Base-by-base conservation (phyloP, 768 basidiomycete genomes). In the Pisolithus microcarpus region DNA sequence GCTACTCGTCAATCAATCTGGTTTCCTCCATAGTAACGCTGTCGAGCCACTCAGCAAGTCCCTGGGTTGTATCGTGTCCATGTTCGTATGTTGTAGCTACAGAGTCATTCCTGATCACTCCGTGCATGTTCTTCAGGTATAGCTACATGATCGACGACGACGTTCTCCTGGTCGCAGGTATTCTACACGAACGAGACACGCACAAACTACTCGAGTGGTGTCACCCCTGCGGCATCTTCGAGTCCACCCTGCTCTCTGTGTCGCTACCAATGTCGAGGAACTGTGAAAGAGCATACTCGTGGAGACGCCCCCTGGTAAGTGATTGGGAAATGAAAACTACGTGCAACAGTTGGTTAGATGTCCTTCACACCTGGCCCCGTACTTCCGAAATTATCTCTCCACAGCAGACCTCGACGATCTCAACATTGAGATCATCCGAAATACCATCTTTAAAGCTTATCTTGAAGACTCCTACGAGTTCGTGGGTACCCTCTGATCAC, bases 91-190 rank as follows among this genome's bases (percentile, higher is more conserved):
- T 45, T 36, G 36, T 52, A 50, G 23, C 45, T 47, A 11, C 31
- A 42, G 7, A 30, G 26, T 46, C 30, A 6, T 28, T 42, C 36
- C 46, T 57, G 47, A 56, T 52, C 38, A 43, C 30, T 18, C 40
- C 36, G 38, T 23, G 26, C 48, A 43, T 51, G 30, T 30, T 38
- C 49, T 46, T 53, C 68, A 96, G 93, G 42, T 96, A 96, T 66
- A 91, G 83, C 26, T 99, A 98, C 72, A 98, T 99, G 96, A 98
- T 99, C 64, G 96, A 99, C 80, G 98, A 99, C 67, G 88, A 98
- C 61, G 85, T 99, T 52, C 78, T 99, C 49, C 78, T 99, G 62
- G 98, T 98, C 55, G 94, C 95, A 15, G 96, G 96, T 21, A 98
- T 95, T 0, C 72, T 99, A 31, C 94, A 98, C 62, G 94, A 97